phyloP scores from a whole-genome alignment of 805 yeast genomes.

The Kodamaea neixiangensis region DNA sequence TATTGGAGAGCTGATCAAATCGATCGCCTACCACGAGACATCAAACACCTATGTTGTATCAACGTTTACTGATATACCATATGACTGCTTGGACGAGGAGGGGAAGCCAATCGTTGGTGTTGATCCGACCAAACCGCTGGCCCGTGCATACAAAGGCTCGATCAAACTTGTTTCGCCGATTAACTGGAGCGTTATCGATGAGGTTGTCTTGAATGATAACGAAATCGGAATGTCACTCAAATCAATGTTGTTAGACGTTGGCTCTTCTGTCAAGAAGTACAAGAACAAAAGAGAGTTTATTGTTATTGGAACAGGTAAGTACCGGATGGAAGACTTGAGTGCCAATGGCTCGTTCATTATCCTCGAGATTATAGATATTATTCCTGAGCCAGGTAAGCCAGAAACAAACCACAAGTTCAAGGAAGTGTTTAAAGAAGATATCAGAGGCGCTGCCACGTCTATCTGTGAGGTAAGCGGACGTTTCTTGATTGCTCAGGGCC shows the following conservation, averaged over 20 bases:
- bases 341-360: constrained; percentile 77
- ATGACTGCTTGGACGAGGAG: constrained; percentile 72
- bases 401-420: constrained; percentile 80
- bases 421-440: constrained; percentile 67
- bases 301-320: constrained; percentile 75
- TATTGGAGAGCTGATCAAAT: constrained; percentile 63
- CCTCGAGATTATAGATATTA: constrained; percentile 75
- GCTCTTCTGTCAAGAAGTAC: constrained; percentile 41
- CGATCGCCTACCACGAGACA: constrained; percentile 67
- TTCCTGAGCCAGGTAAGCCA: constrained; percentile 86
- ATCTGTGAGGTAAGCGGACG: constrained; percentile 82
- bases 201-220: constrained; percentile 62
- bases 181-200: constrained; percentile 77
- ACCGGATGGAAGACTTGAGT: constrained; percentile 77
- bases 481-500: constrained; percentile 84
- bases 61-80: constrained; percentile 58
- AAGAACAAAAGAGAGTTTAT: constrained; percentile 63
- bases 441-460: constrained; percentile 81
- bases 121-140: constrained; percentile 52
- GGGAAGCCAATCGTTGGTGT: constrained; percentile 62
- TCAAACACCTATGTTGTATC: constrained; percentile 65
- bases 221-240: constrained; percentile 63
- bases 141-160: constrained; percentile 58
- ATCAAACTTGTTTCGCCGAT: constrained; percentile 69
- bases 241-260: constrained; percentile 51